phyloP scores from a whole-genome alignment of 257 asterid genomes.

The Jaltomata sinuosa region DNA sequence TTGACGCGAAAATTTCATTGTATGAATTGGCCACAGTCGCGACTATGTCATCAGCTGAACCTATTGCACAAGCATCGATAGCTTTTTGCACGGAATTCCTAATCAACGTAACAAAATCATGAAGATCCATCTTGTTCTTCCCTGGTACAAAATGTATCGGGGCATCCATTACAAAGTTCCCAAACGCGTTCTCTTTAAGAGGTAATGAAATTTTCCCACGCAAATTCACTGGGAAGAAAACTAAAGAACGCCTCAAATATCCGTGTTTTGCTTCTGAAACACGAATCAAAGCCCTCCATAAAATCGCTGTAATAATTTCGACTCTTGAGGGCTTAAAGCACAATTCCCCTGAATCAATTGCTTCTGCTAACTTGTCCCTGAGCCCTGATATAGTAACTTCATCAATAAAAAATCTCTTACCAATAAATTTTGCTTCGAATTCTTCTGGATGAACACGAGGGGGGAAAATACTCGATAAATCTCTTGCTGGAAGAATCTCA shows the following conservation, averaged over 20 bases:
- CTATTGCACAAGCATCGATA: background rate
- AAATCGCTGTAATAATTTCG: background rate
- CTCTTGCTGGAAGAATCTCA: constrained; percentile 2
- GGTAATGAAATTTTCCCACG: background rate
- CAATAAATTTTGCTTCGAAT: background rate
- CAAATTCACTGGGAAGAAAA: background rate
- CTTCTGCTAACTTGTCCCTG: background rate
- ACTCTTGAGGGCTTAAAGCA: background rate
- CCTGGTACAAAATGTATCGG: background rate
- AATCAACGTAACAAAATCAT: background rate
- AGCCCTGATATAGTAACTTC: background rate
- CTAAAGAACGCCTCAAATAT: background rate
- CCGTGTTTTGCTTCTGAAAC: constrained; percentile 1
- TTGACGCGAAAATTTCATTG: background rate
- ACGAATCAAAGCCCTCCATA: constrained; percentile 15
- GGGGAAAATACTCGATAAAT: background rate
- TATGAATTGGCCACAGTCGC: background rate
- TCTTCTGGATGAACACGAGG: background rate
- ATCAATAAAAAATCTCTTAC: background rate
- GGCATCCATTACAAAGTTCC: constrained; percentile 4
- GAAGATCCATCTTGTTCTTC: background rate
- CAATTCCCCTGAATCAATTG: background rate
- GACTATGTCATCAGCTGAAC: background rate
- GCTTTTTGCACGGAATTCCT: background rate
- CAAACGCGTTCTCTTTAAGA: background rate